phyloP scores from a whole-genome alignment of 2,329 filamentous ascomycete species.

The Claviceps capensis region DNA sequence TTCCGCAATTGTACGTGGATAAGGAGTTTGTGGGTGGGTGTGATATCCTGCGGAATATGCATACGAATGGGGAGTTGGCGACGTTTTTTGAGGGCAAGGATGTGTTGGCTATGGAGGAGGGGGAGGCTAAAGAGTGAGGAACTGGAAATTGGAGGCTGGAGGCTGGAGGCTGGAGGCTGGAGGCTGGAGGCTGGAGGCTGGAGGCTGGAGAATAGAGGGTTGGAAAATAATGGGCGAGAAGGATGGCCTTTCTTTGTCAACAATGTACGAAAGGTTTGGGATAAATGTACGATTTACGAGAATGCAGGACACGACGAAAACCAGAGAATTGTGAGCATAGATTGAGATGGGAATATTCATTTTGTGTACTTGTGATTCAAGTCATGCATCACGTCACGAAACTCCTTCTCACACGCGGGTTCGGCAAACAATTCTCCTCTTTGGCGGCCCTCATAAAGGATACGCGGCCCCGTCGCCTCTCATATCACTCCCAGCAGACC shows the following conservation, averaged over 20 bases:
- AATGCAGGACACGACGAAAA: neutral
- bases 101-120: slow-evolving; percentile 47
- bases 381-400: too few species aligned
- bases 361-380: too few species aligned
- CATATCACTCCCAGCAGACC: slow-evolving; percentile 79
- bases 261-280: too few species aligned
- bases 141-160: slow-evolving; percentile 8
- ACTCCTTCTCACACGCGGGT: too few species aligned
- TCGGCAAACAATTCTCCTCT: neutral
- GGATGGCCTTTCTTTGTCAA: too few species aligned
- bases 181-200: neutral
- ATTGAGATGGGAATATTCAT: too few species aligned
- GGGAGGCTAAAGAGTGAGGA: slow-evolving; percentile 15
- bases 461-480: slow-evolving; percentile 67
- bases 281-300: slow-evolving; percentile 2
- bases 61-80: slow-evolving; percentile 85
- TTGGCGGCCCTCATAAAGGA: slow-evolving; percentile 23
- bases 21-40: slow-evolving; percentile 97
- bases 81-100: slow-evolving; percentile 87
- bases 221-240: neutral
- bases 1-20: slow-evolving; percentile 88
- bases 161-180: neutral
- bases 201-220: neutral
- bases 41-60: slow-evolving; percentile 94
- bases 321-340: neutral